These are phyloP conservation scores for Eucalyptus polyanthemos DNA, from an alignment of 345 rosid genomes.

Conservation along the genomic window DNA sequence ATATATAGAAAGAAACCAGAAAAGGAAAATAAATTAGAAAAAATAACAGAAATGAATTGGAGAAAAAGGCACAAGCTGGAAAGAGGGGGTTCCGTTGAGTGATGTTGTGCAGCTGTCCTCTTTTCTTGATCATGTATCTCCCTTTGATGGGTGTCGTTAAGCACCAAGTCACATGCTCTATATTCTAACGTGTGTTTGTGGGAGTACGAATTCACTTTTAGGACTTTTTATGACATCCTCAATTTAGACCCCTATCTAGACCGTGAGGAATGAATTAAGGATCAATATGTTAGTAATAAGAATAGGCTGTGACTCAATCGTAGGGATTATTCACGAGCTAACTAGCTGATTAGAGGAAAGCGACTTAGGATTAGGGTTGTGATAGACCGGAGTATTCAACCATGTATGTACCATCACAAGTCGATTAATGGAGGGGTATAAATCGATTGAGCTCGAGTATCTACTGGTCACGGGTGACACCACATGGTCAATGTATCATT, in stretches of 20 bases:
- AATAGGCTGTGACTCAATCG: no score
- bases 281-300: no score
- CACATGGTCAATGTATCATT: no score
- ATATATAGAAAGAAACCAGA: not conserved
- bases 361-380: no score
- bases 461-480: fast-evolving
- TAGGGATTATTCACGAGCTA: no score
- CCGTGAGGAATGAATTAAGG: no score
- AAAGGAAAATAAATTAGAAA: not conserved
- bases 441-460: no score
- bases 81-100: not conserved
- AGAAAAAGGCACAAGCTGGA: not conserved
- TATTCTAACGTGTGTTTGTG: not conserved
- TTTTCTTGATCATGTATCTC: not conserved
- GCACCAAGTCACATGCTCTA: not conserved
- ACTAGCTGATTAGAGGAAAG: no score
- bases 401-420: no score
- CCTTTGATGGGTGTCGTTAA: not conserved
- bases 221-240: not conserved
- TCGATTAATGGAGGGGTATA: no score
- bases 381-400: no score
- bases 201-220: not conserved
- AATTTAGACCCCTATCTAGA: no score
- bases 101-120: not conserved
- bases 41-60: not conserved